Evolutionary conservation across 2,329 filamentous ascomycete species (phyloP), one percentile per base, ranked within the genome.

Genomic region (Verticillium nonalfalfae): DNA sequence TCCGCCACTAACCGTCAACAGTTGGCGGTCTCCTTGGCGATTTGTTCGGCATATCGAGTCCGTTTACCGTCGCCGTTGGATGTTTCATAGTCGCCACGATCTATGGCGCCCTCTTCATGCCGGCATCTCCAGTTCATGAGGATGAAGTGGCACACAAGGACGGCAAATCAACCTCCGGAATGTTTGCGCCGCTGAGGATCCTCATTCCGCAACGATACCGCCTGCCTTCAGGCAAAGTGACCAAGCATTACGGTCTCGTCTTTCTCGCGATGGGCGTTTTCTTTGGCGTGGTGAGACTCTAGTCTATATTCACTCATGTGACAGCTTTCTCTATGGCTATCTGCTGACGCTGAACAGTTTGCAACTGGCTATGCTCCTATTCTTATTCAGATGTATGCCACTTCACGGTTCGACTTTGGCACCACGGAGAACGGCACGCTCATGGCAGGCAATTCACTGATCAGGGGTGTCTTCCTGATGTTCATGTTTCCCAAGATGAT

Each of bases 331-430:
- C 18, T 13, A 15, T 7, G 18, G 2, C 3, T 21, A 39, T 35
- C 2, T 38, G 60, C 26, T 60, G 59, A 34, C 64, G 5, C 21
- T 14, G 11, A 31, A 60, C 21, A 55, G 21, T 63, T 33, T 1
- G 87, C 88, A 0, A 90, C 88, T 0, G 87, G 86, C 1, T 91
- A 89, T 61, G 86, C 88, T 0, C 84, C 86, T 0, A 77, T 84
- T 0, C 74, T 91, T 0, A 79, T 86, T 36, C 84, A 86, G 64
- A 79, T 86, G 76, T 86, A 85, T 60, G 81, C 82, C 2, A 85
- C 83, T 0, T 79, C 82, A 1, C 75, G 74, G 0, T 86, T 85
- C 64, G 74, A 77, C 62, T 86, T 86, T 61, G 74, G 75, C 56
- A 83, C 84, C n/a, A 77, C 73, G 0, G 77, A 84, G 59, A 86